Base-by-base conservation (phyloP, 768 basidiomycete genomes). In the Hortiboletus flavorubellus region DNA sequence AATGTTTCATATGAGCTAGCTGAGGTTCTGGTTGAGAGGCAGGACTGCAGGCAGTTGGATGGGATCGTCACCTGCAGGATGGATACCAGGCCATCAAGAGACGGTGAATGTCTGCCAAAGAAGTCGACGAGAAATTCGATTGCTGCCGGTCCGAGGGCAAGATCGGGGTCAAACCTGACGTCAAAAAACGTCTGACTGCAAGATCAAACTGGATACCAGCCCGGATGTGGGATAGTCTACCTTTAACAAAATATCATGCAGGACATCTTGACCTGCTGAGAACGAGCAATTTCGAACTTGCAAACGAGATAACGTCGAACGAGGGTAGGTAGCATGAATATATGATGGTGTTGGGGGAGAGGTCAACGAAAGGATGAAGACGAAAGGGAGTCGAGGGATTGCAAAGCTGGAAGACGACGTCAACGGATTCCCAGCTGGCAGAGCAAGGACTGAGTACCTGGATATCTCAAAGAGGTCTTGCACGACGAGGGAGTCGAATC, bases 381-480 rank as follows among this genome's bases (percentile, higher is more conserved):
- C 76, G 3, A 89, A 67, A 0, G 86, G 87, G 3, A 91, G 70
- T 15, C 67, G 67, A 4, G 80, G 69, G 21, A 84, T 71, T 30
- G 79, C 76, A 45, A 77, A 72, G 60, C 89, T 91, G 30, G 2
- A 16, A 26, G 40, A 41, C 15, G 31, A 42, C 1, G 33, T 62
- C 18, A 66, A 53, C 10, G 23, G 16, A 26, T 39, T 16, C 14
- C 34, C 1, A 12, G 31, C 18, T 8, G 43, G 33, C 2, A 18
- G 47, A 37, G 45, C 37, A 35, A n/a, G 39, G 14, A 31, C 12
- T 46, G 66, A 31, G 57, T 48, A 85, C 89, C 86, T 88, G 75
- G 80, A 87, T 35, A 91, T 84, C 50, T 86, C 78, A 40, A 90
- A 81, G 16, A 90, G 62, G 61, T 91, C 88, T 62, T 86, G 82